Conservation (phyloP, 768 basidiomycete species). For the Kwoniella sp. region DNA sequence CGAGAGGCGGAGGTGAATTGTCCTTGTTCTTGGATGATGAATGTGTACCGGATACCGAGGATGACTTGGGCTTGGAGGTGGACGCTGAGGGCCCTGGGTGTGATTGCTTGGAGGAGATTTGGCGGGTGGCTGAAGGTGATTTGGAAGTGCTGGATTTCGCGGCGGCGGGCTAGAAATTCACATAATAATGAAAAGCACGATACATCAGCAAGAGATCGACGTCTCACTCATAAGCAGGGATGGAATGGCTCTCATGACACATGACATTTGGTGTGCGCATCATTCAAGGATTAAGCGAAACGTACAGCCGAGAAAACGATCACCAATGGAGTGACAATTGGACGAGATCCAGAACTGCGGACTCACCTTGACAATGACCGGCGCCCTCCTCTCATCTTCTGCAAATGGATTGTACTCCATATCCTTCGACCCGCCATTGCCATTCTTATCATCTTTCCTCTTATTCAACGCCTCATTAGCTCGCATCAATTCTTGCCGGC, state of each 20-base stretch:
- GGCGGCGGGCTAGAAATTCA: neutral
- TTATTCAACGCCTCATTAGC: constrained; percentile 39
- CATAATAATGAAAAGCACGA: neutral
- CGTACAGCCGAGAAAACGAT: too few species aligned
- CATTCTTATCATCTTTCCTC: constrained; percentile 7
- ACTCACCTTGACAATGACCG: constrained; percentile 13
- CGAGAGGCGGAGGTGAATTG: constrained; percentile 32
- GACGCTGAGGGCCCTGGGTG: constrained; percentile 14
- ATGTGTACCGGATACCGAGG: neutral
- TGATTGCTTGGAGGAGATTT: constrained; percentile 15
- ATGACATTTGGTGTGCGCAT: too few species aligned
- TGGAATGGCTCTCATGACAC: too few species aligned
- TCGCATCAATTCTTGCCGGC: constrained; percentile 34
- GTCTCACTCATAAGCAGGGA: too few species aligned
- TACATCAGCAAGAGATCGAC: too few species aligned
- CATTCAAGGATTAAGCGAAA: too few species aligned
- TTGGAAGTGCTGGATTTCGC: neutral
- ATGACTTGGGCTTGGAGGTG: neutral
- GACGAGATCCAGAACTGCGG: too few species aligned
- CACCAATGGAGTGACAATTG: too few species aligned
- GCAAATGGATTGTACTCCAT: constrained; percentile 47
- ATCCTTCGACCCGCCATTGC: neutral
- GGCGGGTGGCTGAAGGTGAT: neutral
- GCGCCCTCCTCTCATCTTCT: constrained; percentile 34
- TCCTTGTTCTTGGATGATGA: constrained; percentile 9